Conservation (phyloP, 176 grass and related monocot genomes). For the Avena sativa region DNA sequence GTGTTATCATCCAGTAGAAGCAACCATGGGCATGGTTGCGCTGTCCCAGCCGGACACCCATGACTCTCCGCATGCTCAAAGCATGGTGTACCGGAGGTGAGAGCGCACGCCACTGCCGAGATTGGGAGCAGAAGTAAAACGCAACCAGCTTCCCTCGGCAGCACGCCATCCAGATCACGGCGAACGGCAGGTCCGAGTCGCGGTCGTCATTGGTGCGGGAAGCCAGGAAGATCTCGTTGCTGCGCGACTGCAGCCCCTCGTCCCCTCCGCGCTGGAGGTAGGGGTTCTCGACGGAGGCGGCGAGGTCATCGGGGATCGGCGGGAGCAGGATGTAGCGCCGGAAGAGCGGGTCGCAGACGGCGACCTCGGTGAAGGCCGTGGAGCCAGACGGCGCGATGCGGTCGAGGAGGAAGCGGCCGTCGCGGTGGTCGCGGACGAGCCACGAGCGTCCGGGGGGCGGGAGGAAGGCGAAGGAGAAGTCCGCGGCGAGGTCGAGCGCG, state of each 20-base stretch:
- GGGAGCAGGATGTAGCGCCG: constrained; percentile 44
- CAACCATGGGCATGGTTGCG: constrained; percentile 50
- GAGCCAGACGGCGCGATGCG: constrained; percentile 5
- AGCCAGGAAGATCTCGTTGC: constrained; percentile 53
- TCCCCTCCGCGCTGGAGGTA: constrained; percentile 49
- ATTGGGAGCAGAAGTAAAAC: constrained; percentile 21
- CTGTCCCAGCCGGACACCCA: constrained; percentile 46
- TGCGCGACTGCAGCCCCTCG: constrained; percentile 38
- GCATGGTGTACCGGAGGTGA: constrained; percentile 47
- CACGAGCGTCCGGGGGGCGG: not conserved
- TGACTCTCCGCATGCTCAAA: constrained; percentile 52
- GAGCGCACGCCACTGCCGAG: constrained; percentile 23
- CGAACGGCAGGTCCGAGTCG: not conserved
- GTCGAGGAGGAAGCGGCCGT: constrained; percentile 48
- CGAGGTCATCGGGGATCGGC: constrained; percentile 47
- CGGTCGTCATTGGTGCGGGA: not conserved
- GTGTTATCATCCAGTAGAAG: constrained; percentile 59
- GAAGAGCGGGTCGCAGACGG: constrained; percentile 48
- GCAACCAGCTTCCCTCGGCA: constrained; percentile 54
- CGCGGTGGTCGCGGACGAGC: constrained; percentile 50
- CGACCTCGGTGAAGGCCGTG: constrained; percentile 42
- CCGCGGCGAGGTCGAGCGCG: constrained; percentile 21
- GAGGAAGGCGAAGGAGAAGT: constrained; percentile 52
- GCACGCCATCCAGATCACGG: constrained; percentile 57
- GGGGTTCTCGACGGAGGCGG: constrained; percentile 41